Evolutionary conservation across 2,329 filamentous ascomycete genomes (phyloP), one percentile per base, ranked within the genome.

Genomic region (Aspergillus aculeatus): DNA sequence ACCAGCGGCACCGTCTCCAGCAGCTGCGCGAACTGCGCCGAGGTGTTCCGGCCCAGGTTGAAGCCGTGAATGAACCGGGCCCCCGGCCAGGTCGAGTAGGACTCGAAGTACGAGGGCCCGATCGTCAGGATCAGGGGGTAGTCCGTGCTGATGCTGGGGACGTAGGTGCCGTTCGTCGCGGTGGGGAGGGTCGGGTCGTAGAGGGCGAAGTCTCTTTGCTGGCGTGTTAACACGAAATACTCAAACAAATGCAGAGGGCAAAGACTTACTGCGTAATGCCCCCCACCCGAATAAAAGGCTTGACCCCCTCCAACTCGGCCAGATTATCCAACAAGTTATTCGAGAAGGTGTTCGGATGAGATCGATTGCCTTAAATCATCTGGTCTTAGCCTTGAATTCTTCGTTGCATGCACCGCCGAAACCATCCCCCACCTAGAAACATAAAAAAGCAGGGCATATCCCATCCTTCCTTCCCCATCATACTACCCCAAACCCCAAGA

Each of bases 1-100:
- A 80, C 85, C 47, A 86, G 71, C 0, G 83, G 78, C 0, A 84
- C 83, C 0, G 84, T 86, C 48, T 51, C 31, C 12, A 51, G n/a
- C 21, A 31, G 31, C 26, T 44, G 14, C 48, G 41, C 32, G 23
- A 51, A 29, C 26, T 55, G 26, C 10, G 53, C 19, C 41, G 53
- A 48, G 10, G 41, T 55, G 24, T 55, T 55, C 10, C 47, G 47
- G 16, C 38, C 53, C 26, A 55, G 23, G 26, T 55, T 48, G 19
- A 55, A 55, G n/a, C 53, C 53, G 26, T 55, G 53, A n/a, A 55
- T 55, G 41, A 55, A 55, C 44, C 35, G 31, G 5, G 53, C 32
- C 11, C 41, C 53, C 4, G 53, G 53, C 53, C 53, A 55, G 41
- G 53, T 55, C 6, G 26, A 31, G 53, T 55, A 55, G 14, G 53